A percentile compares a stretch with the other conserved stretches of the same genome.
phyloP scores from a whole-genome alignment of 2,329 filamentous ascomycete genomes.

The Coniochaeta hoffmannii region DNA sequence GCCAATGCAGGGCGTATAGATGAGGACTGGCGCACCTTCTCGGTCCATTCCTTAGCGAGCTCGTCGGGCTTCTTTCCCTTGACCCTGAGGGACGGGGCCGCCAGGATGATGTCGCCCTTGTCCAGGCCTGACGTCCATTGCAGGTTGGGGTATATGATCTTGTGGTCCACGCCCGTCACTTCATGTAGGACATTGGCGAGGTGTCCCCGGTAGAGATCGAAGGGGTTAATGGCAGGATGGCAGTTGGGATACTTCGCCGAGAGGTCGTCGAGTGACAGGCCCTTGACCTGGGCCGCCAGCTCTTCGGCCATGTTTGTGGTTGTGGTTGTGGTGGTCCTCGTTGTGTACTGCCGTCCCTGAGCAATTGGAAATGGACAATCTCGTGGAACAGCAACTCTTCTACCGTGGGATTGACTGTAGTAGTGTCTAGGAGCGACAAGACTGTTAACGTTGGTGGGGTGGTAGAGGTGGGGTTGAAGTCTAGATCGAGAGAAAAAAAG shows the following conservation, averaged over 20 bases:
- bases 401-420: neutral
- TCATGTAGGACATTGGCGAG: conserved; percentile 61
- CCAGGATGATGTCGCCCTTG: conserved; percentile 74
- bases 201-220: conserved; percentile 74
- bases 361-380: too few relatives aligned
- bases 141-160: conserved; percentile 66
- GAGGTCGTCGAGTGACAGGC: conserved; percentile 26
- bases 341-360: too few relatives aligned
- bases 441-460: conserved; percentile 7
- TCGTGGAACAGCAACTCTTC: too few relatives aligned
- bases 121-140: conserved; percentile 75
- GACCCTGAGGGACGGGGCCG: conserved; percentile 71
- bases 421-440: conserved; percentile 7
- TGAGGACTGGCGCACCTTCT: conserved; percentile 37
- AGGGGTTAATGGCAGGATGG: conserved; percentile 63
- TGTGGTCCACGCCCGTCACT: conserved; percentile 62
- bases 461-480: conserved; percentile 2
- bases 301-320: conserved; percentile 19
- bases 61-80: conserved; percentile 62
- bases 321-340: too few relatives aligned
- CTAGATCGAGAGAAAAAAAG: neutral
- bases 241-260: conserved; percentile 43
- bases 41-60: conserved; percentile 53
- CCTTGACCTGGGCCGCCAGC: conserved; percentile 25
- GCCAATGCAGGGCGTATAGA: neutral